Evolutionary conservation across 805 yeast genomes (phyloP).

Genomic region (Hanseniaspora lachancei): DNA sequence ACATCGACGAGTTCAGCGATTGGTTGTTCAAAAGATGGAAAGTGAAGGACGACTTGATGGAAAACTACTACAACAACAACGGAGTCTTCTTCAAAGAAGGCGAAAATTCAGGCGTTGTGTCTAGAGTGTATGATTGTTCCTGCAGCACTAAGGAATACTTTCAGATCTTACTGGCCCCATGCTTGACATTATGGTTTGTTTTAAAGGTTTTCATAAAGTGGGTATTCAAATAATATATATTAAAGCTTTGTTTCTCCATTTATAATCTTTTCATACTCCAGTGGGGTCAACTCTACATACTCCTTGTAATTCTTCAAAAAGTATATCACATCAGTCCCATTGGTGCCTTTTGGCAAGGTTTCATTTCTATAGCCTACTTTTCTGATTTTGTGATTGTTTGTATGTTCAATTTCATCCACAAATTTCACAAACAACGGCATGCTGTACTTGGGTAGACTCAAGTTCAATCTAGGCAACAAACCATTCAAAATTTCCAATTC

Average conservation of each 20-base stretch:
- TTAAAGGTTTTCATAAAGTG: neutral
- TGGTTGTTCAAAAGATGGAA: conserved; percentile 72
- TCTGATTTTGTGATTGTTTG: conserved; percentile 73
- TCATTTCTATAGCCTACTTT: conserved; percentile 59
- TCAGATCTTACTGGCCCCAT: conserved; percentile 17
- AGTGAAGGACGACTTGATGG: conserved; percentile 63
- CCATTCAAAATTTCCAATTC: conserved; percentile 28
- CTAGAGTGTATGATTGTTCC: conserved; percentile 15
- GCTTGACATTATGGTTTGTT: neutral
- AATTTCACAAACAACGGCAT: conserved; percentile 72
- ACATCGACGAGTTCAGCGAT: conserved; percentile 44
- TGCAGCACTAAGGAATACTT: conserved; percentile 17
- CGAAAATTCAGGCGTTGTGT: neutral
- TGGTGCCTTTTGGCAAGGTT: conserved; percentile 51
- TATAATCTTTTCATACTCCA: conserved; percentile 39
- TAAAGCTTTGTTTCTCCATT: conserved; percentile 22
- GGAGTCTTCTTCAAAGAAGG: conserved; percentile 36
- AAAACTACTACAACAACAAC: conserved; percentile 36
- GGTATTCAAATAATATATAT: neutral
- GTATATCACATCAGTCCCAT: conserved; percentile 48
- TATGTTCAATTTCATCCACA: conserved; percentile 44
- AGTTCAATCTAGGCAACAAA: conserved; percentile 28
- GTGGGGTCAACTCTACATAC: conserved; percentile 45
- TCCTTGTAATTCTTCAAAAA: conserved; percentile 45
- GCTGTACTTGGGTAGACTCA: conserved; percentile 66